phyloP scores from a whole-genome alignment of 352 stramenopile species.

The Globisporangium paroecandrum region DNA sequence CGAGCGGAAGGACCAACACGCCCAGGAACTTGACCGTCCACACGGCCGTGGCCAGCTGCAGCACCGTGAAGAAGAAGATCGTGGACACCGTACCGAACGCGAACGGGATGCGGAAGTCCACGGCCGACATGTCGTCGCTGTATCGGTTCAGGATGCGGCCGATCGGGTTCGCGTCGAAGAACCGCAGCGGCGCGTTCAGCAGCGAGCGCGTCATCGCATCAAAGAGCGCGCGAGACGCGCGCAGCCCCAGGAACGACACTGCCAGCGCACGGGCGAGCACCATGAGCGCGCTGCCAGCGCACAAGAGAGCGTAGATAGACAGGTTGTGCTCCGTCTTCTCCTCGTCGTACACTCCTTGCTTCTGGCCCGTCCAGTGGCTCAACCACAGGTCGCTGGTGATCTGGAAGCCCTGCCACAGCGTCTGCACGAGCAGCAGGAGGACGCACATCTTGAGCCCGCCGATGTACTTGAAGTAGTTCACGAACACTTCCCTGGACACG shows the following conservation, averaged over 20 bases:
- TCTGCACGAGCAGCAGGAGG: constrained; percentile 8
- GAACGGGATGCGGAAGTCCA: constrained; percentile 59
- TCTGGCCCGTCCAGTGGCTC: constrained; percentile 21
- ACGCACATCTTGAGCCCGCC: constrained; percentile 26
- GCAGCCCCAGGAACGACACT: constrained; percentile 26
- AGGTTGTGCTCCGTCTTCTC: constrained; percentile 18
- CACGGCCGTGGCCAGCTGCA: constrained; percentile 53
- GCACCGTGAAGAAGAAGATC: constrained; percentile 50
- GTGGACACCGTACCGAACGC: constrained; percentile 26
- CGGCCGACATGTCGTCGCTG: constrained; percentile 76
- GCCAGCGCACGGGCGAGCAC: constrained; percentile 21
- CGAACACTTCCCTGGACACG: constrained; percentile 35
- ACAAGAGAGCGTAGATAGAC: constrained; percentile 22
- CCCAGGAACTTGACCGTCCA: constrained; percentile 39
- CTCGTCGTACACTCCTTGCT: not conserved
- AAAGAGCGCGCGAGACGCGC: constrained; percentile 51
- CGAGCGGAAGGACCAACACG: constrained; percentile 14
- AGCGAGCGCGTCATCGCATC: constrained; percentile 71
- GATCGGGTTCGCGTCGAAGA: constrained; percentile 88
- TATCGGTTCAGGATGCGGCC: constrained; percentile 87
- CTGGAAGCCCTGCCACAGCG: constrained; percentile 20
- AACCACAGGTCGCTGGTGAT: constrained; percentile 24
- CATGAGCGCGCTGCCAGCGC: constrained; percentile 22
- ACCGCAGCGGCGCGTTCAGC: constrained; percentile 75
- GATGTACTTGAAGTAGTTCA: constrained; percentile 32